Percentiles rank a stretch among this genome's conserved stretches.
phyloP scores from a whole-genome alignment of 768 basidiomycete species.

The Boletus insuetus region DNA sequence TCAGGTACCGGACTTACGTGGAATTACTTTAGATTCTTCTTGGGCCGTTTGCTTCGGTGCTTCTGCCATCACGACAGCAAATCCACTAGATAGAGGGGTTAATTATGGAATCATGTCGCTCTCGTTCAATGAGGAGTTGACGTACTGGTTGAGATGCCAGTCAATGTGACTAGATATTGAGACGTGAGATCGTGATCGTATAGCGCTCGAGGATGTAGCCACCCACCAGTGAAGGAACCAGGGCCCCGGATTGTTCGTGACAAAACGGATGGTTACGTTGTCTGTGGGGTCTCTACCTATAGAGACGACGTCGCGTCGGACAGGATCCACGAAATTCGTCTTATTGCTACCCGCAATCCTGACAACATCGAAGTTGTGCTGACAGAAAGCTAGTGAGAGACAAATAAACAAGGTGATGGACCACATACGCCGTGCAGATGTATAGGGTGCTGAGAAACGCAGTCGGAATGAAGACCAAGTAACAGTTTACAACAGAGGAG shows the following conservation, averaged over 20 bases:
- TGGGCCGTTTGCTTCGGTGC: not conserved
- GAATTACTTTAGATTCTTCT: conserved; percentile 2
- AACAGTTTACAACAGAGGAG: not conserved
- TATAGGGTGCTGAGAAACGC: conserved; percentile 35
- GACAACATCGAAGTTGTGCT: conserved; percentile 38
- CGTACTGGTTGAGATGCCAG: not conserved
- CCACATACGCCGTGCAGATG: conserved; percentile 40
- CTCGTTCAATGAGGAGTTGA: not conserved
- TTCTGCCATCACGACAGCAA: conserved; percentile 27
- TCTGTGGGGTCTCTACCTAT: conserved; percentile 28
- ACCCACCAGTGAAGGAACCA: conserved; percentile 9
- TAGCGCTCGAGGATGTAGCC: not conserved
- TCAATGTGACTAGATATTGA: not conserved
- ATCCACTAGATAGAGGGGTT: not conserved
- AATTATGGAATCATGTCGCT: not conserved
- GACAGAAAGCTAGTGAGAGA: not conserved
- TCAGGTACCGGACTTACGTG: not conserved
- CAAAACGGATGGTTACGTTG: conserved; percentile 56
- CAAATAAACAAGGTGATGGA: not conserved
- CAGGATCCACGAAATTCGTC: conserved; percentile 36
- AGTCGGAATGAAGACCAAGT: not conserved
- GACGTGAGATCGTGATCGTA: not conserved
- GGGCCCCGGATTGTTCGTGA: conserved; percentile 39
- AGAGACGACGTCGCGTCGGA: conserved; percentile 33
- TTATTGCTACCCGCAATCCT: conserved; percentile 26